Percentiles rank a stretch among this genome's conserved stretches.
phyloP scores from a whole-genome alignment of 441 rosid species.

The Euphorbia schlechtendalii region DNA sequence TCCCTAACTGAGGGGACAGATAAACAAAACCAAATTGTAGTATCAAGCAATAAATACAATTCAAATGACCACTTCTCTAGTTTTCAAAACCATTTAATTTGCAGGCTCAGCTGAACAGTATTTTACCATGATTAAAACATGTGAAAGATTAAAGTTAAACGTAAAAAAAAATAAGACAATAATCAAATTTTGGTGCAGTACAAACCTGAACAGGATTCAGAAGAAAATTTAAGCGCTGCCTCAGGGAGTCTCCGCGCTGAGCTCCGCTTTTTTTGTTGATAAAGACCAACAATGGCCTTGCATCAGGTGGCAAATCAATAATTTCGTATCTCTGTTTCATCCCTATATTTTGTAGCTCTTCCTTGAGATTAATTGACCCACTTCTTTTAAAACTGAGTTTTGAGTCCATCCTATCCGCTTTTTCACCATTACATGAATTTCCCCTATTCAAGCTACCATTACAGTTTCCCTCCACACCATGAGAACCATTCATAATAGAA shows the following conservation, averaged over 20 bases:
- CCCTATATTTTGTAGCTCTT: conserved; percentile 54
- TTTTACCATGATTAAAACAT: conserved; percentile 1
- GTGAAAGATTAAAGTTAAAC: neutral
- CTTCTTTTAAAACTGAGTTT: conserved; percentile 54
- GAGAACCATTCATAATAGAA: conserved; percentile 37
- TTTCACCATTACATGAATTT: conserved; percentile 31
- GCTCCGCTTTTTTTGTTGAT: conserved; percentile 97
- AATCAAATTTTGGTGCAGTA: neutral
- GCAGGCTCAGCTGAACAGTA: neutral
- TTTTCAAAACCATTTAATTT: neutral
- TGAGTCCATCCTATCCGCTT: conserved; percentile 41
- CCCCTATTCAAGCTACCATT: conserved; percentile 33
- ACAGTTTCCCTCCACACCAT: conserved; percentile 28
- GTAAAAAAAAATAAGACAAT: neutral
- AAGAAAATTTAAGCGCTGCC: conserved; percentile 75
- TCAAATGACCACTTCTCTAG: neutral
- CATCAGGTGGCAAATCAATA: conserved; percentile 80
- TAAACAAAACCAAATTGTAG: neutral
- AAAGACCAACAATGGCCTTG: conserved; percentile 87
- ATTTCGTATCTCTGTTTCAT: conserved; percentile 75
- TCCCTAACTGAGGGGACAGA: neutral
- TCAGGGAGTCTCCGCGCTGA: conserved; percentile 80
- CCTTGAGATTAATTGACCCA: conserved; percentile 62
- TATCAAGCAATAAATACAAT: neutral
- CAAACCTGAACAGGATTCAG: conserved; percentile 93